Base-by-base conservation (phyloP, 2,329 filamentous ascomycete genomes). In the Colletotrichum cuscutae region DNA sequence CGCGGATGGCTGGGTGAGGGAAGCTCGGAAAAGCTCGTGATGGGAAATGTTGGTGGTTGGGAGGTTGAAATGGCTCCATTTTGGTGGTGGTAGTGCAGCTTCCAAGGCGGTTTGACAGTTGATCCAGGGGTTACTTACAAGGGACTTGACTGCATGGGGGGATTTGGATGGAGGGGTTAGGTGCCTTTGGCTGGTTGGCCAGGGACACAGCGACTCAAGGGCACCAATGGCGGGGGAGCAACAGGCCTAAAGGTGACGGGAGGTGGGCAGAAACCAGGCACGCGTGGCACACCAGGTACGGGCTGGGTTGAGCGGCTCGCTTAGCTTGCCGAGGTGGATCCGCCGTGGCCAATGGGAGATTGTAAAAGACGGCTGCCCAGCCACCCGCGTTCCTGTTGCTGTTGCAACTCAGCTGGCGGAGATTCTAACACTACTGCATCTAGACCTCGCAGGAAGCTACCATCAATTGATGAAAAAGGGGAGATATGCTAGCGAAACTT, bases 31-130 rank as follows among this genome's bases (percentile, higher is more conserved):
- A 37, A 72, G 57, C 28, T 74, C 61, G 63, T 60, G 71, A 71
- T 68, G 72, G 52, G 24, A 71, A 75, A 74, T 56, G 60, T 35
- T 75, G 75, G 73, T 76, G 75, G 75, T 75, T 76, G 75, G 75
- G 75, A 68, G 5, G 19, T 49, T n/a, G 19, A 49, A 22, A 49
- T n/a, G 42, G 52, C 19, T 72, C 49, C 57, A 52, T 49, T 26
- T 26, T 61, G 64, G 22, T 37, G 56, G 65, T 42, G 19, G 19
- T 49, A 49, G 42, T 49, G 42, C 42, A 49, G 42, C 19, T 62
- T 61, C 66, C 54, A 57, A 65, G 61, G 56, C n/a, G 67, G 26
- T 58, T 63, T 42, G 35, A 56, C 32, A 53, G 58, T 6, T 13
- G 61, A 66, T 24, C 32, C 57, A 63, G 69, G 68, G 63, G 63